Percentiles rank a stretch among this genome's conserved stretches.
Conservation (phyloP, 164 flowering plant species). For the Nymphaea thermarum region DNA sequence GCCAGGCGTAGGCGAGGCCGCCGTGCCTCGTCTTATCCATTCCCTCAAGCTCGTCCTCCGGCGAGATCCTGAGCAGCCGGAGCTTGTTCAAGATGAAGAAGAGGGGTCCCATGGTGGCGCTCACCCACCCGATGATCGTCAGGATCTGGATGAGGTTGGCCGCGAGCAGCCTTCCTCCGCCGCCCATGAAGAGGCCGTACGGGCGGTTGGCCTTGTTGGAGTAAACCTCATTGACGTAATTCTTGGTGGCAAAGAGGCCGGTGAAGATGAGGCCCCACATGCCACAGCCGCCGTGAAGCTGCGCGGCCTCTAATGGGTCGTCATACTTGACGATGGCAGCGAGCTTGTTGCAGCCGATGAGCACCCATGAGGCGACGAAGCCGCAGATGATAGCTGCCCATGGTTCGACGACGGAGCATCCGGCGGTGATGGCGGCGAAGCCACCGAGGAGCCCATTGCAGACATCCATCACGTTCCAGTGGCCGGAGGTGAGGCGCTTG, state of each 20-base stretch:
- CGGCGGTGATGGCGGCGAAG: conserved; percentile 62
- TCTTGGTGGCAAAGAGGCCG: conserved; percentile 46
- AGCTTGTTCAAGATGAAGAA: conserved; percentile 37
- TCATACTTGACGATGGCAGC: conserved; percentile 44
- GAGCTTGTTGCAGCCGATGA: conserved; percentile 41
- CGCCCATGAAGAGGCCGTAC: conserved; percentile 78
- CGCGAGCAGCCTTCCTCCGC: conserved; percentile 51
- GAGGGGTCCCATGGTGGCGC: conserved; percentile 65
- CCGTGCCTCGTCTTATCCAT: conserved; percentile 83
- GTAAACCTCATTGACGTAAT: conserved; percentile 48
- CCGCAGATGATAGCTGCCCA: conserved; percentile 83
- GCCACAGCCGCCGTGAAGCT: conserved; percentile 80
- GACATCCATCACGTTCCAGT: conserved; percentile 68
- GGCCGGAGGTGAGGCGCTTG: conserved; percentile 42
- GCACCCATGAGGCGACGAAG: conserved; percentile 45
- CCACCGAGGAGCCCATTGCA: conserved; percentile 75
- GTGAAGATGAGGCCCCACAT: conserved; percentile 82
- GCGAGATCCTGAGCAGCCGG: conserved; percentile 47
- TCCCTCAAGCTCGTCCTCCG: conserved; percentile 71
- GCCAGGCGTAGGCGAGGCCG: conserved; percentile 15
- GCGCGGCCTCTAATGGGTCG: conserved; percentile 75
- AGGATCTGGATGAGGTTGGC: conserved; percentile 58
- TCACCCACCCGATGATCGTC: conserved; percentile 65
- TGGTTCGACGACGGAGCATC: conserved; percentile 79
- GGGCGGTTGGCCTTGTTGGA: conserved; percentile 23